Conservation (phyloP, 140 eudicot genomes). For the Cichorium intybus region DNA sequence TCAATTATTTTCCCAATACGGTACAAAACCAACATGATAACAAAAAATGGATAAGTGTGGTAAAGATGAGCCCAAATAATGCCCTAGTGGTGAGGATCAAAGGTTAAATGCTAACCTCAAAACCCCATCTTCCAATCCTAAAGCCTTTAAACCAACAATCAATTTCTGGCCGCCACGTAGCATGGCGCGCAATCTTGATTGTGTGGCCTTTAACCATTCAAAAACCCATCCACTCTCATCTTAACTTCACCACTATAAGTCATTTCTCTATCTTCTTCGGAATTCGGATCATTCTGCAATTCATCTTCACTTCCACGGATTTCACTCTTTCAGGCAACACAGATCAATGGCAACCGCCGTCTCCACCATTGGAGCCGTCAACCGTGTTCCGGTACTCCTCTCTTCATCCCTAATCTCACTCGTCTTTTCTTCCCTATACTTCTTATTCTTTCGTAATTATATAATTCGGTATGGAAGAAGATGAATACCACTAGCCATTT, state of each 20-base stretch:
- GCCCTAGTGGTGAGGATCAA: conserved; percentile 16
- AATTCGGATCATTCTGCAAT: conserved; percentile 13
- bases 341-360: conserved; percentile 69
- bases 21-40: conserved; percentile 9
- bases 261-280: conserved; percentile 1
- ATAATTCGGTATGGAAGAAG: not conserved
- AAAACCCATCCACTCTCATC: conserved; percentile 31
- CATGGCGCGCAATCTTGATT: conserved; percentile 50
- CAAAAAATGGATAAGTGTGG: conserved; percentile 10
- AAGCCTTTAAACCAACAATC: conserved; percentile 4
- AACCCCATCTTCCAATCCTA: conserved; percentile 19
- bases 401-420: not conserved
- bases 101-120: conserved; percentile 9
- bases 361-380: conserved; percentile 81
- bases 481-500: not conserved
- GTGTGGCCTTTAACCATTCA: conserved; percentile 52
- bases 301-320: conserved; percentile 5
- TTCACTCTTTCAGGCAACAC: not conserved
- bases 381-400: conserved; percentile 56
- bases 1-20: conserved; percentile 8
- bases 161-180: conserved; percentile 52
- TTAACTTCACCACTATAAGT: conserved; percentile 37
- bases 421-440: not conserved
- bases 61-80: conserved; percentile 6
- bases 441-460: not conserved